Conservation (phyloP, 441 rosid species). For the Euphorbia neoarborescens region DNA sequence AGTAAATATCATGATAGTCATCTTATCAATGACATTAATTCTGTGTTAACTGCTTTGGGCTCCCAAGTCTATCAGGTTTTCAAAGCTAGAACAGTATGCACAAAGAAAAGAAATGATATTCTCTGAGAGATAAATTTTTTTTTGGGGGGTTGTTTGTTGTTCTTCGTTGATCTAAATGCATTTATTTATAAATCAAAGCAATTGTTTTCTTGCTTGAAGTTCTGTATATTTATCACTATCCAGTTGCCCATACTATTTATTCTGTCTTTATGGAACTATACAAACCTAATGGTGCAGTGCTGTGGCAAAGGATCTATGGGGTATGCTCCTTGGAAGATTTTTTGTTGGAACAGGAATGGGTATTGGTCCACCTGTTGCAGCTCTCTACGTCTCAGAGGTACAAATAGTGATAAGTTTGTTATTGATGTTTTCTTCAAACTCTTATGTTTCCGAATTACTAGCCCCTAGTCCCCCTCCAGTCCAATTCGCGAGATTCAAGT, state of each 20-base stretch:
- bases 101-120: neutral
- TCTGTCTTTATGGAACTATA: constrained; percentile 13
- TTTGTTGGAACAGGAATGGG: constrained; percentile 95
- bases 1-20: neutral
- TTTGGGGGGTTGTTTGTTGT: neutral
- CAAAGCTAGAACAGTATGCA: neutral
- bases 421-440: constrained; percentile 4
- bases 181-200: neutral
- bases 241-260: neutral
- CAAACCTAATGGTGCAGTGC: constrained; percentile 50
- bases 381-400: constrained; percentile 94
- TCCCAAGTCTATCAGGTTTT: neutral
- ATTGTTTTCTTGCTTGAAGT: neutral
- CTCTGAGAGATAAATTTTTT: neutral
- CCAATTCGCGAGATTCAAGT: neutral
- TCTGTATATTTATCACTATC: neutral
- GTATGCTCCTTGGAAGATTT: constrained; percentile 85
- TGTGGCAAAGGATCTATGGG: constrained; percentile 43
- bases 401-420: constrained; percentile 15
- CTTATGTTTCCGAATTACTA: neutral
- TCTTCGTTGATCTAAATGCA: constrained; percentile 10
- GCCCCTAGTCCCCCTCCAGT: neutral
- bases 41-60: neutral
- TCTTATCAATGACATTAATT: neutral
- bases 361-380: constrained; percentile 81